Evolutionary conservation across 306 rosid genomes (phyloP).

Genomic region (Corylus heterophylla): DNA sequence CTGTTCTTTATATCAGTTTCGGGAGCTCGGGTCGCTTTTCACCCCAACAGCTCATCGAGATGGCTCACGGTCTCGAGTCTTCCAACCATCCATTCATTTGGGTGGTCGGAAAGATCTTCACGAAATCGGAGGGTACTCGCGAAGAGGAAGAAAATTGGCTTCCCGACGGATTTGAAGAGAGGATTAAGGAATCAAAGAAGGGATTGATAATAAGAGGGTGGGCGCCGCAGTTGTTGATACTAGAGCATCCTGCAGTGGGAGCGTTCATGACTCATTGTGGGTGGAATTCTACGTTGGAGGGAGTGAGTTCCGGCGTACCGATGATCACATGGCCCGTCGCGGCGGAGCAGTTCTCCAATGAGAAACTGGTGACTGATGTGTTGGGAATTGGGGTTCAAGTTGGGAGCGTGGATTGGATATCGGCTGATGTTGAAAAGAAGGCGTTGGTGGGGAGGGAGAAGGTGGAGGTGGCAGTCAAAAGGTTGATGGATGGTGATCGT

Average conservation of each 20-base stretch:
- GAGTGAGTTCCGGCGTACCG: slow-evolving; percentile 50
- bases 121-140: slow-evolving; percentile 7
- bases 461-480: slow-evolving; percentile 50
- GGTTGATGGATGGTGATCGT: slow-evolving; percentile 36
- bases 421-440: slow-evolving; percentile 27
- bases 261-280: slow-evolving; percentile 83
- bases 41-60: slow-evolving; percentile 44
- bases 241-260: slow-evolving; percentile 51
- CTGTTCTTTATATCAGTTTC: slow-evolving; percentile 59
- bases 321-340: slow-evolving; percentile 73
- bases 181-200: slow-evolving; percentile 38
- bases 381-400: slow-evolving; percentile 56
- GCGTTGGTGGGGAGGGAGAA: slow-evolving; percentile 43
- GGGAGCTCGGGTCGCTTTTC: slow-evolving; percentile 51
- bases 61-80: slow-evolving; percentile 61
- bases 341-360: slow-evolving; percentile 72
- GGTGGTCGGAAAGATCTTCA: slow-evolving; percentile 52
- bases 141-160: slow-evolving; percentile 18
- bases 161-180: slow-evolving; percentile 49
- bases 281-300: slow-evolving; percentile 76
- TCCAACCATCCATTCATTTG: slow-evolving; percentile 54
- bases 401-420: slow-evolving; percentile 64
- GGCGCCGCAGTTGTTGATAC: slow-evolving; percentile 68
- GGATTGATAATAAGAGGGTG: slow-evolving; percentile 67
- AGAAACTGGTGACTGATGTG: slow-evolving; percentile 58